These are phyloP conservation scores for Alternaria longipes DNA, from an alignment of 2,329 filamentous ascomycete genomes.

Conservation along the genomic window DNA sequence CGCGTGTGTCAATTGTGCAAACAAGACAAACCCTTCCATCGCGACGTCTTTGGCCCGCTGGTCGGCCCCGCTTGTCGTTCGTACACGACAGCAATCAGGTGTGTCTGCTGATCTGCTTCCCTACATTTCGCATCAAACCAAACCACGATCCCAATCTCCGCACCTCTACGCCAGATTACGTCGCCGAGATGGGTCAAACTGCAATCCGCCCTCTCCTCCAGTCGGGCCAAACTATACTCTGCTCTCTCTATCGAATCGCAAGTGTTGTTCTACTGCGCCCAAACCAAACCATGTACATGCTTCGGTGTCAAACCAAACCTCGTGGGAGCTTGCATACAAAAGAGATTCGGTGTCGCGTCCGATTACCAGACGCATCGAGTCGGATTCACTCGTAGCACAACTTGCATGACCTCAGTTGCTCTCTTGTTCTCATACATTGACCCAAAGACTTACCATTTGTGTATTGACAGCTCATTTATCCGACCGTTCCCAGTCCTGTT, in stretches of 20 bases:
- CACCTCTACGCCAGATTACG: conserved; percentile 11
- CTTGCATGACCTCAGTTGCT: conserved; percentile 4
- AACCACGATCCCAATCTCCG: conserved; percentile 10
- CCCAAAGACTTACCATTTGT: conserved; percentile 33
- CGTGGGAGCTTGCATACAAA: conserved; percentile 27
- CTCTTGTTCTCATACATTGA: conserved; percentile 15
- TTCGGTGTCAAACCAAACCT: conserved; percentile 27
- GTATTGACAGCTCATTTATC: conserved; percentile 24
- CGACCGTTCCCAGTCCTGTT: conserved; percentile 7
- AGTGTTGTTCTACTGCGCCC: conserved; percentile 19
- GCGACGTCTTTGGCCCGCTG: conserved; percentile 28
- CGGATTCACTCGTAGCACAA: conserved; percentile 7
- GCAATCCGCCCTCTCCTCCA: conserved; percentile 3
- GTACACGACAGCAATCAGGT: conserved; percentile 42
- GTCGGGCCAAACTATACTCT: conserved; percentile 22
- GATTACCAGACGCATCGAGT: conserved; percentile 22
- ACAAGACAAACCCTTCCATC: conserved; percentile 42
- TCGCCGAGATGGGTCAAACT: conserved; percentile 7
- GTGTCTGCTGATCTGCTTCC: conserved; percentile 22
- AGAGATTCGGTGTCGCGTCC: conserved; percentile 24
- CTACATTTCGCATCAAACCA: conserved; percentile 18
- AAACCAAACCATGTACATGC: conserved; percentile 24
- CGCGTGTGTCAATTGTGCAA: conserved; percentile 31
- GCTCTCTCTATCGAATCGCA: conserved; percentile 16
- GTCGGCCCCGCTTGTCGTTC: conserved; percentile 31